phyloP scores from a whole-genome alignment of 2,329 filamentous ascomycete genomes.

The Paecilomyces fulvus region DNA sequence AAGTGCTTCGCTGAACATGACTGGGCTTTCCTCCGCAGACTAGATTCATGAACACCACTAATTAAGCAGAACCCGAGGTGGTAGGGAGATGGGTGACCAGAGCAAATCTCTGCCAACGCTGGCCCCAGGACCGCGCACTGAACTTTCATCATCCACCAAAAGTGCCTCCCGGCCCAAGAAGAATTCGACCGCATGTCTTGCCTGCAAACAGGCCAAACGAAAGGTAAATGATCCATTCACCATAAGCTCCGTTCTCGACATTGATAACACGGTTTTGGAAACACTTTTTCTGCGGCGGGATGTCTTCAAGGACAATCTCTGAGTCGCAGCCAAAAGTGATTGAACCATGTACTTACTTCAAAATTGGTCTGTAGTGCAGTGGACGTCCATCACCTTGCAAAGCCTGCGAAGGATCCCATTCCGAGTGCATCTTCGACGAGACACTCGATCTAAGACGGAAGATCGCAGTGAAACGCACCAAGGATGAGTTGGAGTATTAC shows the following conservation, averaged over 20 bases:
- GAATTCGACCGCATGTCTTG: conserved; percentile 27
- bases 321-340: neutral
- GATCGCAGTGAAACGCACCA: conserved; percentile 26
- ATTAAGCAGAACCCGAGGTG: neutral
- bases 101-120: conserved; percentile 18
- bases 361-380: conserved; percentile 21
- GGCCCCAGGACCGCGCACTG: conserved; percentile 17
- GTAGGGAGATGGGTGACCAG: conserved; percentile 7
- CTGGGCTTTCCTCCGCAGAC: neutral
- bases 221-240: conserved; percentile 16
- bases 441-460: conserved; percentile 29
- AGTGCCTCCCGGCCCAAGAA: conserved; percentile 23
- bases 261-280: neutral
- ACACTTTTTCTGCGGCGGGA: neutral
- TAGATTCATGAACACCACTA: neutral
- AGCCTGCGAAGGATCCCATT: conserved; percentile 21
- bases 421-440: conserved; percentile 28
- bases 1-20: neutral
- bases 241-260: neutral
- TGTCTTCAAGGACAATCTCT: neutral
- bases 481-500: conserved; percentile 26
- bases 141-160: conserved; percentile 10
- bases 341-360: conserved; percentile 1
- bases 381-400: conserved; percentile 27
- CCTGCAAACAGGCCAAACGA: conserved; percentile 29